Evolutionary conservation across 2,329 filamentous ascomycete genomes (phyloP).

Genomic region (Orbilia quercus): DNA sequence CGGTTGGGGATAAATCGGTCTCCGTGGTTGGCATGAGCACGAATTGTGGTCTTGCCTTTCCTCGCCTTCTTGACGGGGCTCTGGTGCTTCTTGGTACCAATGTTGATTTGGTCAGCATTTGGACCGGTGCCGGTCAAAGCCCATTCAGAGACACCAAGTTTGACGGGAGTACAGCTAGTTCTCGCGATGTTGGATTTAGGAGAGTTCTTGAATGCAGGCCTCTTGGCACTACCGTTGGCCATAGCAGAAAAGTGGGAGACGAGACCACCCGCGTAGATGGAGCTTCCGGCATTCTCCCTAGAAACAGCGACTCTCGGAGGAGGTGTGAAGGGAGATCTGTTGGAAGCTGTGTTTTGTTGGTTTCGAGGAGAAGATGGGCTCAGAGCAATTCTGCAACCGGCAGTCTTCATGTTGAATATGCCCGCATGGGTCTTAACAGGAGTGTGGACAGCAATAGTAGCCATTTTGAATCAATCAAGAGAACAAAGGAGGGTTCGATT

Average conservation of each 20-base stretch:
- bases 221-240: conserved; percentile 49
- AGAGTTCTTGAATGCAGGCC: conserved; percentile 72
- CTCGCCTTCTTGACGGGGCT: conserved; percentile 70
- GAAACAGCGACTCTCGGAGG: conserved; percentile 62
- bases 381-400: conserved; percentile 92
- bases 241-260: conserved; percentile 66
- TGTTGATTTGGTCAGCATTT: conserved; percentile 60
- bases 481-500: conserved; percentile 52
- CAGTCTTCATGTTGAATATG: conserved; percentile 90
- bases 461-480: conserved; percentile 72
- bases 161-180: conserved; percentile 77
- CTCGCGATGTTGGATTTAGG: conserved; percentile 95
- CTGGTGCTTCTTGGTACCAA: conserved; percentile 61
- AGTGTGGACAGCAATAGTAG: conserved; percentile 83
- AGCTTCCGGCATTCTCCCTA: conserved; percentile 74
- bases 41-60: conserved; percentile 79
- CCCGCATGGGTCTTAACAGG: conserved; percentile 95
- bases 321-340: conserved; percentile 82
- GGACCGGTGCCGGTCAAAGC: conserved; percentile 84
- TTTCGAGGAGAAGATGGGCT: conserved; percentile 88
- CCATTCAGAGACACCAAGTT: conserved; percentile 91
- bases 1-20: conserved; percentile 98
- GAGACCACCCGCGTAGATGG: conserved; percentile 63
- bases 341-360: conserved; percentile 70
- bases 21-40: conserved; percentile 71